phyloP scores from a whole-genome alignment of 768 basidiomycete species.

The Lactarius deliciosus region DNA sequence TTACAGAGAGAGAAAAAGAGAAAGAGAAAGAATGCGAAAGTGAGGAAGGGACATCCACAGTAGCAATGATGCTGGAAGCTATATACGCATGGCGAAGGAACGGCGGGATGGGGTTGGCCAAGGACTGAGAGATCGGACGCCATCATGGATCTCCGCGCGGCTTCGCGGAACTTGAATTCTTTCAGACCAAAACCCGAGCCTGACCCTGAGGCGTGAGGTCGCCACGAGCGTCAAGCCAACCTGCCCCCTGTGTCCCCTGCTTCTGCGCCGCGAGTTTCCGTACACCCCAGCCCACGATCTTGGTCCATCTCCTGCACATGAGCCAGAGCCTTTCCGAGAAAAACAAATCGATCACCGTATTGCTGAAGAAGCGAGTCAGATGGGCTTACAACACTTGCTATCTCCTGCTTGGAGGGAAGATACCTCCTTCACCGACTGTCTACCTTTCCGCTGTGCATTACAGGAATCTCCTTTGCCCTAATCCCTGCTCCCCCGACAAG shows the following conservation, averaged over 20 bases:
- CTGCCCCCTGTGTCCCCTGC: background rate
- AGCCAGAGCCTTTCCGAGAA: constrained; percentile 10
- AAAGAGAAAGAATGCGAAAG: constrained; percentile 20
- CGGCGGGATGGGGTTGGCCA: constrained; percentile 27
- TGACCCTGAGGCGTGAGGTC: constrained; percentile 3
- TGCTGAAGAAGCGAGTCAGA: constrained; percentile 23
- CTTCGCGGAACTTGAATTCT: constrained; percentile 25
- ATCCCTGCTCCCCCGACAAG: constrained; percentile 1
- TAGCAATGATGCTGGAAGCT: constrained; percentile 28
- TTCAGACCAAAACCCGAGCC: background rate
- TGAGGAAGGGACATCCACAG: constrained; percentile 20
- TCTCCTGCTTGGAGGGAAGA: constrained; percentile 25
- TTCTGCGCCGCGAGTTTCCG: constrained; percentile 5
- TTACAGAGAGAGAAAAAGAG: constrained; percentile 13
- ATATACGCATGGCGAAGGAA: constrained; percentile 29
- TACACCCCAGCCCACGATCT: constrained; percentile 20
- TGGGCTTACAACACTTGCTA: constrained; percentile 14
- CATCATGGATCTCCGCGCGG: constrained; percentile 29
- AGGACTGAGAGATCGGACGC: constrained; percentile 28
- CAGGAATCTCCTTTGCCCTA: constrained; percentile 22
- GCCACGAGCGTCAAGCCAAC: constrained; percentile 1
- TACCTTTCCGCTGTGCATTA: constrained; percentile 17
- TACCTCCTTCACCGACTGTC: constrained; percentile 18
- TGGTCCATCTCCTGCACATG: constrained; percentile 9
- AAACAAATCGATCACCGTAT: constrained; percentile 24